Percentiles rank a stretch among this genome's conserved stretches.
phyloP scores from a whole-genome alignment of 306 rosid species.

The cucumber (Cucumis sativus) region Cucumber_9930_V3 NC_026658.2:18094501-18095000 shows the following conservation, averaged over 20 bases:
- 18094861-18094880: constrained; percentile 87
- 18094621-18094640: constrained; percentile 99
- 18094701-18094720: constrained; percentile 93
- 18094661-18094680: constrained; percentile 93
- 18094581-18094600: constrained; percentile 90
- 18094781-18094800: neutral
- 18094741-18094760: constrained; percentile 87
- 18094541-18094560: constrained; percentile 94
- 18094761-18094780: constrained; percentile 3
- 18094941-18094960: constrained; percentile 81
- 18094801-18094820: neutral
- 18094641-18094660: constrained; percentile 94
- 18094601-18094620: constrained; percentile 90
- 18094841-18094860: neutral
- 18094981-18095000: constrained; percentile 41
- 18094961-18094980: constrained; percentile 89
- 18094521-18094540: constrained; percentile 96
- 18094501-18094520: constrained; percentile 56
- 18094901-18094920: constrained; percentile 92
- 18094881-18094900: constrained; percentile 68
- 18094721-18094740: constrained; percentile 98
- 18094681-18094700: constrained; percentile 95
- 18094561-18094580: constrained; percentile 78
- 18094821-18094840: neutral
- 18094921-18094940: constrained; percentile 63